Conservation (phyloP, 2,329 filamentous ascomycete genomes). For the Stagonosporopsis tanaceti region DNA sequence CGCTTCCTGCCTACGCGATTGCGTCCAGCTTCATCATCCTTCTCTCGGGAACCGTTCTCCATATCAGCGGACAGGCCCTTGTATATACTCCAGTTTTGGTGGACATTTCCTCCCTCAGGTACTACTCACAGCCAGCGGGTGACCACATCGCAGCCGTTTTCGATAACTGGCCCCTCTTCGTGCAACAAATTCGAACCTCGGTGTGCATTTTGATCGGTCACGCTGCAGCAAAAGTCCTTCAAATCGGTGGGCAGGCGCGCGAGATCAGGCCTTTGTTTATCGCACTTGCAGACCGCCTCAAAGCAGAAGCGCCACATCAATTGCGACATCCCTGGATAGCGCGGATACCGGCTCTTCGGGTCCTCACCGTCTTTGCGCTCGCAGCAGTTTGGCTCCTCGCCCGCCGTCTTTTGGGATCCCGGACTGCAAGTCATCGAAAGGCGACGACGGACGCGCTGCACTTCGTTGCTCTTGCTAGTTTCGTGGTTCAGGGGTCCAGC, state of each 20-base stretch:
- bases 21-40: constrained; percentile 28
- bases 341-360: constrained; percentile 28
- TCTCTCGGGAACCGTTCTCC: constrained; percentile 32
- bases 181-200: constrained; percentile 24
- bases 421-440: constrained; percentile 34
- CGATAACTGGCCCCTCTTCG: constrained; percentile 22
- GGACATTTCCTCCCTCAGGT: constrained; percentile 10
- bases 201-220: constrained; percentile 23
- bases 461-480: constrained; percentile 32
- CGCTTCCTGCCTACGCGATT: constrained; percentile 27
- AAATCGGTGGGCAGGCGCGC: constrained; percentile 13
- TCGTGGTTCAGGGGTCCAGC: constrained; percentile 30
- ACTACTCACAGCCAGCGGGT: constrained; percentile 4
- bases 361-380: constrained; percentile 31
- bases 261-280: constrained; percentile 18
- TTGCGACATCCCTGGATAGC: constrained; percentile 24
- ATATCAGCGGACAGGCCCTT: constrained; percentile 22
- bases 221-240: constrained; percentile 11
- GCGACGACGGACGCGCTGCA: constrained; percentile 32
- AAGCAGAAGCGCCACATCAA: constrained; percentile 15
- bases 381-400: constrained; percentile 28
- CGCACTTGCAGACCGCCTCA: constrained; percentile 20
- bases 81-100: neutral
- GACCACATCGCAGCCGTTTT: constrained; percentile 4
- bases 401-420: constrained; percentile 26